Base-by-base conservation (phyloP, 805 yeast genomes). In the Nakazawaea molendinolei region DNA sequence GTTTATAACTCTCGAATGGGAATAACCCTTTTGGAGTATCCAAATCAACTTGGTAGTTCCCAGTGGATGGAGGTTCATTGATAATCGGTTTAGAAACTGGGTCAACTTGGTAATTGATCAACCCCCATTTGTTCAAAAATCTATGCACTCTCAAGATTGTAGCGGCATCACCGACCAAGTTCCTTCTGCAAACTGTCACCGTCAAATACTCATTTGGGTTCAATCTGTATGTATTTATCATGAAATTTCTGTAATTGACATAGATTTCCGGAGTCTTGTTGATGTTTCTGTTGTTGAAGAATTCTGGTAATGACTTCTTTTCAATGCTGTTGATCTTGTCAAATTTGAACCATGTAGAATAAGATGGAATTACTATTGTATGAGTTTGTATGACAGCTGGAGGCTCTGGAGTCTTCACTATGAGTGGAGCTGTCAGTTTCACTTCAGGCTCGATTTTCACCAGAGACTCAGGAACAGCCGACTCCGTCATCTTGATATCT, bases 11-110 rank as follows among this genome's bases (percentile, higher is more conserved):
- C 54, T 86, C 89, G 60, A 86, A 89, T 14, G 97, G 97, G 54
- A 86, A 87, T 48, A 86, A 62, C 0, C 97, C 97, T 44, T 95
- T 69, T 33, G 97, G 97, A 0, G 95, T 84, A 56, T 89, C 97
- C 50, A 76, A 77, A 41, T 75, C 79, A 2, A 85, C 79, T 37
- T 78, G 72, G 61, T 77, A 86, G 46, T 80, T 85, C 8, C 86
- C 87, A 3, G 86, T 76, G 47, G 69, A 76, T 16, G 87, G 89
- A 30, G 86, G 82, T 39, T 78, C 84, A 13, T 79, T 67, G 34
- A 75, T 66, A 18, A 70, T 69, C 3, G 94, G 92, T 44, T 79
- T 72, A 36, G 78, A 66, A 44, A 76, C 83, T 1, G 89, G 85
- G 52, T 81, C 84, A 2, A 89, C 94, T 57, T 89, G 97, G 56